phyloP scores from a whole-genome alignment of 495 filamentous ascomycete genomes.

The Podospora conica region DNA sequence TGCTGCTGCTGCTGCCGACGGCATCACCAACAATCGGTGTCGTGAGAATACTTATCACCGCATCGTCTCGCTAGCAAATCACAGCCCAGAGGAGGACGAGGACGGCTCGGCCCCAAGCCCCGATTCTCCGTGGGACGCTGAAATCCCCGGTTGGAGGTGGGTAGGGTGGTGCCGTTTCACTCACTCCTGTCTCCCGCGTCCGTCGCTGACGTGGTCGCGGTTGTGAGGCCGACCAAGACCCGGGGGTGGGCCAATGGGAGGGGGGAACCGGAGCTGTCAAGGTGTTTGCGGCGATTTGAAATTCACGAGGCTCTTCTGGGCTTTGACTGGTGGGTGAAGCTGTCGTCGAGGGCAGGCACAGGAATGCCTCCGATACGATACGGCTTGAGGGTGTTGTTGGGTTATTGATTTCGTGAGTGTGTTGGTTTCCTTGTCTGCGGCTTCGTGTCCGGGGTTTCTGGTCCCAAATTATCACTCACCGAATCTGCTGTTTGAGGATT shows the following conservation, averaged over 20 bases:
- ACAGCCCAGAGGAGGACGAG: neutral
- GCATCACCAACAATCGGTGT: neutral
- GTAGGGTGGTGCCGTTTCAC: slow-evolving; percentile 2
- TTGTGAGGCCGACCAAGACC: slow-evolving; percentile 7
- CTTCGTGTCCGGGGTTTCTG: neutral
- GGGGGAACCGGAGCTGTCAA: neutral
- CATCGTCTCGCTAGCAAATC: neutral
- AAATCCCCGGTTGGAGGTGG: slow-evolving; percentile 16
- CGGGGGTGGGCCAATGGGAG: slow-evolving; percentile 6
- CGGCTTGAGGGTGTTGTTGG: neutral
- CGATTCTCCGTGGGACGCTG: neutral
- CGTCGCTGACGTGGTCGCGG: slow-evolving; percentile 17
- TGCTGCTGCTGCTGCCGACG: neutral
- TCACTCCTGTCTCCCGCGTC: neutral
- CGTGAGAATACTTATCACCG: neutral
- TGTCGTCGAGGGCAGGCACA: neutral
- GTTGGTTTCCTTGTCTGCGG: neutral
- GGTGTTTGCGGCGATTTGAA: neutral
- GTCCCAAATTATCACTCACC: neutral
- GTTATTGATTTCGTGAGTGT: neutral
- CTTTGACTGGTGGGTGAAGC: slow-evolving; percentile 9
- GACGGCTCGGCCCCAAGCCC: neutral
- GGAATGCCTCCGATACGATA: neutral
- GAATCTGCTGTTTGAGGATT: neutral
- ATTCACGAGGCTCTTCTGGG: neutral